Evolutionary conservation across 345 rosid genomes (phyloP), one percentile per base, ranked within the genome.

Genomic region (Noccaea caerulescens): DNA sequence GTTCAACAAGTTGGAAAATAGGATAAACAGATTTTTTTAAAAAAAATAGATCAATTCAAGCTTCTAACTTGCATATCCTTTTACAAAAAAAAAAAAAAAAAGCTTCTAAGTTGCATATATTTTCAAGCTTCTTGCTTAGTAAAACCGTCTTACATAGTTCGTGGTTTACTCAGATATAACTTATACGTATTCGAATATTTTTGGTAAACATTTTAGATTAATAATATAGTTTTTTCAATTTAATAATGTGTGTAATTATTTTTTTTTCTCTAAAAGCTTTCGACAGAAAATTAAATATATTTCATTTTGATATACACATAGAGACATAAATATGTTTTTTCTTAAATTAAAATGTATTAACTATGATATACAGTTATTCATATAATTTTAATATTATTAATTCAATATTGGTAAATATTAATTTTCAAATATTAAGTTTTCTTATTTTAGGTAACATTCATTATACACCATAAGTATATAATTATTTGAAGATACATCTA

Each of bases 1-100:
- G 33, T 23, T 72, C 47, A 63, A 63, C 38, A 44, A 36, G 11
- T 58, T 49, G 3, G 58, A 55, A 64, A 64, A 47, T 61, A 54
- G 49, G 30, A 3, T 0, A 27, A 27, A 27, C 30, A 27, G 3
- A 27, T 27, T 27, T 27, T 27, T 27, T 27, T 3, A 50, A 20
- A 4, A 50, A 55, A 64, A 64, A 38, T 61, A 44, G 49, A 50
- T 46, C 14, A 13, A 47, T 49, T 58, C 49, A 58, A 13, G 25
- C 66, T 27, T 20, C 23, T 20, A 20, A 20, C 23, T 20, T 20
- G 23, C 23, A 20, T 20, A 20, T 20, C 23, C 23, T 20, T 20
- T 20, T 20, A 20, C 1, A 20, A 18, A 18, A 18, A 18, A 18
- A 18, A 18, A 18, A 20, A 20, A 20, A 20, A 20, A 20, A 20